Percentiles rank a stretch among this genome's conserved stretches.
Conservation (phyloP, 2,329 filamentous ascomycete species). For the Septoria petroselini region DNA sequence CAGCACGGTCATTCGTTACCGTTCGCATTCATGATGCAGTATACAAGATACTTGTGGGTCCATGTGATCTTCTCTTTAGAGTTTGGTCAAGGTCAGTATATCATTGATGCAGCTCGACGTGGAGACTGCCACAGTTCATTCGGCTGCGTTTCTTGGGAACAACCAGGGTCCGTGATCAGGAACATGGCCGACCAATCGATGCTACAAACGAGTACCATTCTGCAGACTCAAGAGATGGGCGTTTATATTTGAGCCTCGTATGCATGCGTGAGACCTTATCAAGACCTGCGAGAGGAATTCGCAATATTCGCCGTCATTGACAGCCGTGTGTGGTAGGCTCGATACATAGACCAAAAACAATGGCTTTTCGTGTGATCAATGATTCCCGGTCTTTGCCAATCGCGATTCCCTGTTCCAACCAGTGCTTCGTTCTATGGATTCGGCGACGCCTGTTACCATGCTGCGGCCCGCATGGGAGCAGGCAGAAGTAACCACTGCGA, state of each 20-base stretch:
- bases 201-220: neutral
- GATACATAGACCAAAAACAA: slow-evolving; percentile 19
- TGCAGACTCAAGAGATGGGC: too few species aligned
- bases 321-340: slow-evolving; percentile 15
- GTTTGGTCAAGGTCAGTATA: slow-evolving; percentile 4
- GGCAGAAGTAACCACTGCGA: slow-evolving; percentile 9
- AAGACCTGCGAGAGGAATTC: slow-evolving; percentile 13
- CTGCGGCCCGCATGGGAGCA: slow-evolving; percentile 24
- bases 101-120: slow-evolving; percentile 6
- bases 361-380: slow-evolving; percentile 25
- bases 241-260: slow-evolving; percentile 21
- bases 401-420: slow-evolving; percentile 22
- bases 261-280: slow-evolving; percentile 18
- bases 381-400: neutral
- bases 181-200: slow-evolving; percentile 4
- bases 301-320: slow-evolving; percentile 1
- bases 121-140: slow-evolving; percentile 13
- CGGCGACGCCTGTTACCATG: slow-evolving; percentile 11
- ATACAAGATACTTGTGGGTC: slow-evolving; percentile 17
- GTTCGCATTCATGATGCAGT: slow-evolving; percentile 19
- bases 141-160: slow-evolving; percentile 7
- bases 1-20: slow-evolving; percentile 12
- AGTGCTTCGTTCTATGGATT: slow-evolving; percentile 18
- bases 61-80: slow-evolving; percentile 18
- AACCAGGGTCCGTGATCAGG: slow-evolving; percentile 10